Conservation (phyloP, 768 basidiomycete species). For the Paxillus rubicundulus region DNA sequence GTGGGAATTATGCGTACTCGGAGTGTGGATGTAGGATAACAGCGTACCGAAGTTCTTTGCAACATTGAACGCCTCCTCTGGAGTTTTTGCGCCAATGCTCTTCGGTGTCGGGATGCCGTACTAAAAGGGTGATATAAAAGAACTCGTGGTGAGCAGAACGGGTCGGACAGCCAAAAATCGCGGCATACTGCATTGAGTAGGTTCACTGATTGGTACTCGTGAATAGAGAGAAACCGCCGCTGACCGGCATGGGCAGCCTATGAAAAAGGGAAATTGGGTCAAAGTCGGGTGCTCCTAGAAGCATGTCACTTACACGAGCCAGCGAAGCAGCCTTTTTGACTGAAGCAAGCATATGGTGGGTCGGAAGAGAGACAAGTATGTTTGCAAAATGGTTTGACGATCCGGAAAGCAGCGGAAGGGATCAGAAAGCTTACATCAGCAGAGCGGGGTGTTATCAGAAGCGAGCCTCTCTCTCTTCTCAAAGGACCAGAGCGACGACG, state of each 20-base stretch:
- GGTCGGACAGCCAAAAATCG: neutral
- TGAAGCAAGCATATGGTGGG: slow-evolving; percentile 59
- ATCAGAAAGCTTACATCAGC: slow-evolving; percentile 43
- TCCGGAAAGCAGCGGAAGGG: slow-evolving; percentile 10
- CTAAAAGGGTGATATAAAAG: slow-evolving; percentile 40
- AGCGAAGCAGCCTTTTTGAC: slow-evolving; percentile 63
- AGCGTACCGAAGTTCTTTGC: slow-evolving; percentile 83
- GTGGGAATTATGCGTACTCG: neutral
- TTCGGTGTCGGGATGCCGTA: slow-evolving; percentile 96
- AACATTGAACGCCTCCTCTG: slow-evolving; percentile 85
- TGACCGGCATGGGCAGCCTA: slow-evolving; percentile 75
- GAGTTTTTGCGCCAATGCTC: slow-evolving; percentile 80
- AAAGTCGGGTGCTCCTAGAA: neutral
- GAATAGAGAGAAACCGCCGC: slow-evolving; percentile 91
- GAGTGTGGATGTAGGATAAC: neutral
- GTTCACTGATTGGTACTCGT: slow-evolving; percentile 96
- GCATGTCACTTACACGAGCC: slow-evolving; percentile 49
- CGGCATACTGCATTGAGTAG: slow-evolving; percentile 83
- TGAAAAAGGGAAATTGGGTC: neutral
- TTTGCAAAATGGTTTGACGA: slow-evolving; percentile 6
- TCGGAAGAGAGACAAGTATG: slow-evolving; percentile 18
- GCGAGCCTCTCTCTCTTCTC: slow-evolving; percentile 9
- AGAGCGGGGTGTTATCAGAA: slow-evolving; percentile 1
- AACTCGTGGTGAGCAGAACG: neutral
- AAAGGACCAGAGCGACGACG: slow-evolving; percentile 69